Base-by-base conservation (phyloP, 768 basidiomycete species). In the Boletus sp. region DNA sequence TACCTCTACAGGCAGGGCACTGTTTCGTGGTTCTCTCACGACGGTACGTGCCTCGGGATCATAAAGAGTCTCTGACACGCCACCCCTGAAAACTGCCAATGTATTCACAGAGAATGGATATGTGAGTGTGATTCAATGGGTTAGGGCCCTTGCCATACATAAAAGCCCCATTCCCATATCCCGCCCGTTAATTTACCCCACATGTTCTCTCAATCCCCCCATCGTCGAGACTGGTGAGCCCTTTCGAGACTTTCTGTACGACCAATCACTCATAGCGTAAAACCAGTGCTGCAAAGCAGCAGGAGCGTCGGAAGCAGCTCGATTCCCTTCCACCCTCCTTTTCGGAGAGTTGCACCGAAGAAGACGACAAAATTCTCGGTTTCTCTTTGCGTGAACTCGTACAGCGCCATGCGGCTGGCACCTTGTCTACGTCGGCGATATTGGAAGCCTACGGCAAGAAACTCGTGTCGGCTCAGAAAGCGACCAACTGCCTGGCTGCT, bases 401-500 rank as follows among this genome's bases (percentile, higher is more conserved):
- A 17, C 53, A 65, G n/a, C 50, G 57, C 9, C 72, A 75, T 41
- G 65, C 61, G 8, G 53, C 62, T 30, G 66, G 66, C 3, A 53
- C 51, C 3, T 39, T 75, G 9, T 55, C 70, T 8, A 68, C 71
- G 0, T 42, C 62, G 3, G 67, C 66, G 30, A 66, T 79, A 51
- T 52, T 77, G 21, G 50, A 67, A 32, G 74, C 75, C 2, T 79
- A 77, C 51, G 75, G 74, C 33, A 77, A 76, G 59, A 70, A 72
- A 21, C 61, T 64, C 14, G 63, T 79, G 15, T 59, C 63, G 0
- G 78, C 75, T 1, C 76, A 78, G 27, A 69, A 64, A 29, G 62
- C 72, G 42, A 79, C 77, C 46, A 83, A 83, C 59, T 83, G 82
- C 59, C 62, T 83, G 17, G 73, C 80, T 3, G 77, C 77, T 32